These are phyloP conservation scores for Hymenochaete sp. DNA, from an alignment of 1,284 basidiomycete genomes.

Conservation along the genomic window DNA sequence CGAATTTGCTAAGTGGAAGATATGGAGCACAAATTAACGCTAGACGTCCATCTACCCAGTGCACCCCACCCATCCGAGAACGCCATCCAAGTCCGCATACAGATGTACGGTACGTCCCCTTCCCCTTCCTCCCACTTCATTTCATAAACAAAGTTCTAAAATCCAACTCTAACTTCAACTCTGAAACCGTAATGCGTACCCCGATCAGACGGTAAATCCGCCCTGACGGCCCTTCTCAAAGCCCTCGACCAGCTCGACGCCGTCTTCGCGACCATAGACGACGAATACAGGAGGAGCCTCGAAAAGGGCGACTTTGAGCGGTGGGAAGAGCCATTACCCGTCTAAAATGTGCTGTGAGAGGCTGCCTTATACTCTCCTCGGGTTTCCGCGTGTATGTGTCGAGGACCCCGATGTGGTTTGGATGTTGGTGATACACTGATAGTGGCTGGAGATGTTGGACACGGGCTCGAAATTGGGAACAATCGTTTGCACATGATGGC, in stretches of 20 bases:
- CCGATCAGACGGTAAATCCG: slow-evolving; percentile 63
- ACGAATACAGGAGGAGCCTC: slow-evolving; percentile 55
- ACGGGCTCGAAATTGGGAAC: too few relatives aligned
- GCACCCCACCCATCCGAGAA: slow-evolving; percentile 95
- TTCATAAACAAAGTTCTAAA: neutral
- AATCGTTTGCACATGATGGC: too few relatives aligned
- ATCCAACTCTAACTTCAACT: slow-evolving; percentile 4
- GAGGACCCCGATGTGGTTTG: too few relatives aligned
- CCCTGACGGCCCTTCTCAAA: slow-evolving; percentile 65
- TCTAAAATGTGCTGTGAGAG: too few relatives aligned
- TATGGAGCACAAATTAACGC: neutral
- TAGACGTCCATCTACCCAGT: slow-evolving; percentile 33
- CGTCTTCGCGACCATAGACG: slow-evolving; percentile 61
- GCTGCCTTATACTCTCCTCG: too few relatives aligned
- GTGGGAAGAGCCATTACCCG: slow-evolving; percentile 69
- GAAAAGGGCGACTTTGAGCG: slow-evolving; percentile 43
- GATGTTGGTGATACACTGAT: too few relatives aligned
- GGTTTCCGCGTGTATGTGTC: too few relatives aligned
- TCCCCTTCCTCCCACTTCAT: slow-evolving; percentile 5
- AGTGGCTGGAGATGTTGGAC: too few relatives aligned
- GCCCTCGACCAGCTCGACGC: slow-evolving; percentile 72
- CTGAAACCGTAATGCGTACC: neutral
- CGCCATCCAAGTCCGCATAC: slow-evolving; percentile 90
- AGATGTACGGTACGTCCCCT: slow-evolving; percentile 87
- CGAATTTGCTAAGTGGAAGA: neutral